Evolutionary conservation across 73 alveolate genomes (phyloP).

Genomic region (Symbiodinium natans): DNA sequence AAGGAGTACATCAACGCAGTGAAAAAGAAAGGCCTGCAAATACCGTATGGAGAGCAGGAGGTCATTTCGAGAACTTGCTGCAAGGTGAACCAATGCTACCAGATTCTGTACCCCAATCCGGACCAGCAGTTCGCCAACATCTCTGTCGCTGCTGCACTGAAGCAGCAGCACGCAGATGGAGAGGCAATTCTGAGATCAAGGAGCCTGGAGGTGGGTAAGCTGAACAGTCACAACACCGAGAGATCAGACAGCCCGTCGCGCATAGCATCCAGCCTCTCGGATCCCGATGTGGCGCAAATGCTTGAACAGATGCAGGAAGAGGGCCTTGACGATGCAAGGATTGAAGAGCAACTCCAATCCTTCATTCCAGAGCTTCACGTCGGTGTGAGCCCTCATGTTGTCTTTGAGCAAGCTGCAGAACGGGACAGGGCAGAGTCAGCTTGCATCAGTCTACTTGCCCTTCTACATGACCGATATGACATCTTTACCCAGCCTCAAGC

Average conservation of each 20-base stretch:
- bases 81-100: conserved; percentile 43
- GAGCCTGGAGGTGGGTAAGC: not conserved
- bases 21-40: not conserved
- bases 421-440: conserved; percentile 67
- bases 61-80: not conserved
- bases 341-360: not conserved
- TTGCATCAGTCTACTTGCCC: conserved; percentile 39
- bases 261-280: not conserved
- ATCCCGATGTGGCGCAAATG: not conserved
- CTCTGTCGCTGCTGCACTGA: not conserved
- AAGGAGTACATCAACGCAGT: conserved; percentile 27
- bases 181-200: not conserved
- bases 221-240: not conserved
- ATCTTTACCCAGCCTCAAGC: conserved; percentile 52
- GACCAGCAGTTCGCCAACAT: not conserved
- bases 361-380: conserved; percentile 58
- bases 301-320: not conserved
- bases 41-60: not conserved
- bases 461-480: conserved; percentile 42
- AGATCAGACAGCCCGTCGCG: not conserved
- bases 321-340: not conserved
- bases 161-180: not conserved
- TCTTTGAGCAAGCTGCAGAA: conserved; percentile 61
- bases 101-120: conserved; percentile 49
- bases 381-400: conserved; percentile 16